Evolutionary conservation across 73 alveolate species (phyloP).

Genomic region (Paramecium biaurelia): DNA sequence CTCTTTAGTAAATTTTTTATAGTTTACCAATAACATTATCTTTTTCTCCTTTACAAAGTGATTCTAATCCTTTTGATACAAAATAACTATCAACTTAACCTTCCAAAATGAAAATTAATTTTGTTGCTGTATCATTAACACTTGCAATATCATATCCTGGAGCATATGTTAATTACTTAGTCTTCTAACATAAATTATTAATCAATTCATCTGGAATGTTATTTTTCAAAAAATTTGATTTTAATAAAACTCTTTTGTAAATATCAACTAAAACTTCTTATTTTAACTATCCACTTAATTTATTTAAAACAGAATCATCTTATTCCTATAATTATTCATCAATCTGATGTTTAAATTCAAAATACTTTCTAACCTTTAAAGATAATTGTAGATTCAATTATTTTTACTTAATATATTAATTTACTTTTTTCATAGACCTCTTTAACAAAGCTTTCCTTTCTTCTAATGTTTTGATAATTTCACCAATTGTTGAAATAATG

Average conservation of each 20-base stretch:
- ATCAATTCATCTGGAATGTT: conserved; percentile 11
- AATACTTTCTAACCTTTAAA: conserved; percentile 58
- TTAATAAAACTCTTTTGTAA: conserved; percentile 5
- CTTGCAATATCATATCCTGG: conserved; percentile 6
- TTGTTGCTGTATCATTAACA: not conserved
- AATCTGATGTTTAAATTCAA: conserved; percentile 32
- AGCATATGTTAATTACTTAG: not conserved
- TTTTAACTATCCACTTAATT: conserved; percentile 33
- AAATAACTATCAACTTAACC: conserved; percentile 4
- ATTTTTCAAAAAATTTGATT: not conserved
- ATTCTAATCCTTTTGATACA: not conserved
- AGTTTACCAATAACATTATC: not conserved
- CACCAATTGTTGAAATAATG: conserved; percentile 50
- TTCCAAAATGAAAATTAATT: not conserved
- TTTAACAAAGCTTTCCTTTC: not conserved
- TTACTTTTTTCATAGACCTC: conserved; percentile 29
- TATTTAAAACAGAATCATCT: conserved; percentile 35
- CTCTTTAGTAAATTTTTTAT: not conserved
- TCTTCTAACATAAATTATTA: conserved; percentile 33
- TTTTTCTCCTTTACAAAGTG: not conserved
- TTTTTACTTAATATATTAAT: conserved; percentile 46
- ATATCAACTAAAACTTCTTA: conserved; percentile 54
- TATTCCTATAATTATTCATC: conserved; percentile 20
- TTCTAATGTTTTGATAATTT: conserved; percentile 38
- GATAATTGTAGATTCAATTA: conserved; percentile 45